Conservation (phyloP, 2,329 filamentous ascomycete genomes). For the Fusarium mexicanum region DNA sequence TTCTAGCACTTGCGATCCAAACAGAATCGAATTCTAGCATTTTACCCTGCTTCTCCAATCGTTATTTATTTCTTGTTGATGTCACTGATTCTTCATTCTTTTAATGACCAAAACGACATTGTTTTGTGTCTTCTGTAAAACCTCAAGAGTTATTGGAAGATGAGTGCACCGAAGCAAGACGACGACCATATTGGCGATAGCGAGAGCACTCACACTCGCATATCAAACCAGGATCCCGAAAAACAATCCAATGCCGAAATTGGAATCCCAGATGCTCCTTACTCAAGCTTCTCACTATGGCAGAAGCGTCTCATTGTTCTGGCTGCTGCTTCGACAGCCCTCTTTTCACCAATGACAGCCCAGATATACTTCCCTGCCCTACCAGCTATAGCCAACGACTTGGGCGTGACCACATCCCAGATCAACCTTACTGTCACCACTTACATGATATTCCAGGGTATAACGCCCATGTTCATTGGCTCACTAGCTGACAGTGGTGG, state of each 20-base stretch:
- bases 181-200: constrained; percentile 1
- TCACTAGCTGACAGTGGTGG: constrained; percentile 65
- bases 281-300: constrained; percentile 52
- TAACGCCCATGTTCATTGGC: constrained; percentile 66
- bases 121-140: background rate
- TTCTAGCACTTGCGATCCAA: constrained; percentile 11
- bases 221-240: constrained; percentile 16
- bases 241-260: background rate
- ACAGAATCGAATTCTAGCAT: constrained; percentile 5
- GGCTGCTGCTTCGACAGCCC: constrained; percentile 50
- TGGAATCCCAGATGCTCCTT: constrained; percentile 35
- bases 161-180: constrained; percentile 3
- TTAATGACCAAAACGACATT: background rate
- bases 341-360: constrained; percentile 59
- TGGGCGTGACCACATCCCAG: constrained; percentile 53
- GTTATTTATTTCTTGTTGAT: constrained; percentile 17
- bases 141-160: background rate
- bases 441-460: constrained; percentile 69
- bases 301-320: constrained; percentile 55
- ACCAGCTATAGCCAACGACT: constrained; percentile 57
- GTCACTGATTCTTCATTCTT: background rate
- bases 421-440: constrained; percentile 64
- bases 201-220: background rate
- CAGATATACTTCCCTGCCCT: constrained; percentile 66
- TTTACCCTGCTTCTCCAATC: background rate